phyloP scores from a whole-genome alignment of 495 filamentous ascomycete genomes.

The Pseudomonodictys pantanalensis region DNA sequence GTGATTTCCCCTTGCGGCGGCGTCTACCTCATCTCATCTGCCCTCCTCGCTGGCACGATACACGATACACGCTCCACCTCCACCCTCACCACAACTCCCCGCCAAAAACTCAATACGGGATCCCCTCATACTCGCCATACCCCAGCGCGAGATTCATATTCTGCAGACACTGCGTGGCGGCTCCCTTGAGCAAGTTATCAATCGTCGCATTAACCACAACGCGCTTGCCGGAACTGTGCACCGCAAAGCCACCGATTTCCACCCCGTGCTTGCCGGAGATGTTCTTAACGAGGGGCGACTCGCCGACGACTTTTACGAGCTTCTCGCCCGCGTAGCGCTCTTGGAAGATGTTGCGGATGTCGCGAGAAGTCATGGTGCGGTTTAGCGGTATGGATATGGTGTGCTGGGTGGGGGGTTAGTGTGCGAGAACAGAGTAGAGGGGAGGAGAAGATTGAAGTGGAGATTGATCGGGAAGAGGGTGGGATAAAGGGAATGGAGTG shows the following conservation, averaged over 20 bases:
- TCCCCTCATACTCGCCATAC: conserved; percentile 89
- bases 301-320: conserved; percentile 86
- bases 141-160: conserved; percentile 97
- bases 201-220: conserved; percentile 97
- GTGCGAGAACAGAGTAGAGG: too few species aligned
- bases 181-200: conserved; percentile 95
- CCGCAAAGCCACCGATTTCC: conserved; percentile 92
- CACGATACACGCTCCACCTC: neutral
- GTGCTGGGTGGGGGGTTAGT: conserved; percentile 48
- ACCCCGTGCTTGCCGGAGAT: conserved; percentile 90
- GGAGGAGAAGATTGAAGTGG: neutral
- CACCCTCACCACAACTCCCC: neutral
- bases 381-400: conserved; percentile 86
- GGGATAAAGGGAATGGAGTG: conserved; percentile 26
- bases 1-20: too few species aligned
- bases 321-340: conserved; percentile 94
- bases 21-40: too few species aligned
- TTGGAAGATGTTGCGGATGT: conserved; percentile 92
- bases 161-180: conserved; percentile 92
- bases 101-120: conserved; percentile 50
- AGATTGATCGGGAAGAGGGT: neutral
- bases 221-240: conserved; percentile 81
- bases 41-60: too few species aligned
- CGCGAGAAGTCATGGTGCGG: conserved; percentile 78
- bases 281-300: conserved; percentile 80